Evolutionary conservation across 179 eudicot species (phyloP).

Genomic region (Actinidia polygama): DNA sequence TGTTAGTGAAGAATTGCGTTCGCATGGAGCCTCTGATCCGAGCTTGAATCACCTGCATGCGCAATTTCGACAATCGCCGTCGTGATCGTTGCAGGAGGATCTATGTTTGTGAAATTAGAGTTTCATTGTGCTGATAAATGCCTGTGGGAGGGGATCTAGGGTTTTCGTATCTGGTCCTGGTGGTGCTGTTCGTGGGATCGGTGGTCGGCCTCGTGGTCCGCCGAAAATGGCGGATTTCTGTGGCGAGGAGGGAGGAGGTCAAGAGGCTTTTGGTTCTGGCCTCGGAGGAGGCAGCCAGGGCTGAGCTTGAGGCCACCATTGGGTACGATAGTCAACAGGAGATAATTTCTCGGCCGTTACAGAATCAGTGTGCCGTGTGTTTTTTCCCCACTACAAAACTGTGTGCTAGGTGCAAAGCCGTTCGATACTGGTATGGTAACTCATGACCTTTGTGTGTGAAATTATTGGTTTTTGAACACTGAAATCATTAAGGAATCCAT

Average conservation of each 20-base stretch:
- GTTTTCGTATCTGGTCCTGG: conserved; percentile 43
- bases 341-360: background rate
- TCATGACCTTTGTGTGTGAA: background rate
- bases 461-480: background rate
- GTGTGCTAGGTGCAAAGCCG: conserved; percentile 70
- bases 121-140: conserved; percentile 55
- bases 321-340: conserved; percentile 17
- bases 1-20: background rate
- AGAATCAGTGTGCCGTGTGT: conserved; percentile 49
- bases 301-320: conserved; percentile 58
- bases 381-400: conserved; percentile 42
- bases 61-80: conserved; percentile 14
- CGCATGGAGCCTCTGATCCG: too few relatives aligned
- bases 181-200: conserved; percentile 17
- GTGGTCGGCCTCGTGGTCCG: conserved; percentile 53
- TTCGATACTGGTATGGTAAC: conserved; percentile 70
- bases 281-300: conserved; percentile 71
- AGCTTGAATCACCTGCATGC: conserved; percentile 7
- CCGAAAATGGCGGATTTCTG: conserved; percentile 69
- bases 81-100: conserved; percentile 10
- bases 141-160: conserved; percentile 69
- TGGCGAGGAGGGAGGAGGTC: conserved; percentile 66
- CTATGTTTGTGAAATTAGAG: conserved; percentile 34
- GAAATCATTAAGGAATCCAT: background rate
- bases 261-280: conserved; percentile 62